These are phyloP conservation scores for Agaricus blazei DNA, from an alignment of 768 basidiomycete genomes.

Conservation along the genomic window DNA sequence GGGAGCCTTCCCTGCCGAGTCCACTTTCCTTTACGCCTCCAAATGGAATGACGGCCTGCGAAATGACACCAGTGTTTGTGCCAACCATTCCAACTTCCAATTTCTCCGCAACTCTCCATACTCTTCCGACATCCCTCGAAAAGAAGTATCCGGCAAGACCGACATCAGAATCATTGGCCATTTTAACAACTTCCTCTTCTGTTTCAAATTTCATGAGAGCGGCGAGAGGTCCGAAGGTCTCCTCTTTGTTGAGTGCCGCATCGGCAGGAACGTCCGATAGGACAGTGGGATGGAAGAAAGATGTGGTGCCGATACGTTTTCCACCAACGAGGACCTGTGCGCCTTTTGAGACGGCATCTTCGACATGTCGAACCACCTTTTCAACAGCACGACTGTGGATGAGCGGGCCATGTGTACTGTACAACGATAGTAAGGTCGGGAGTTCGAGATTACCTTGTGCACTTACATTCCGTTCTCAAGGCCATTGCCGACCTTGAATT, in stretches of 20 bases:
- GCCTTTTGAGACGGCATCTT: conserved; percentile 81
- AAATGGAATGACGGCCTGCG: conserved; percentile 78
- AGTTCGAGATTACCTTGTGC: neutral
- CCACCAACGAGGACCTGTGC: conserved; percentile 92
- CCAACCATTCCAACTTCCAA: conserved; percentile 94
- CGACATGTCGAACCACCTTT: conserved; percentile 83
- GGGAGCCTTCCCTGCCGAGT: conserved; percentile 74
- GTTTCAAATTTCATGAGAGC: conserved; percentile 87
- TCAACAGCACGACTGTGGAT: conserved; percentile 83
- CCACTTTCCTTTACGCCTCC: conserved; percentile 93
- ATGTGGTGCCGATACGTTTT: conserved; percentile 48
- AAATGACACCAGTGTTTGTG: conserved; percentile 75
- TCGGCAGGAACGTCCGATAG: conserved; percentile 74
- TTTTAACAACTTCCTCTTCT: conserved; percentile 84
- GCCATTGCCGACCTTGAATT: conserved; percentile 87
- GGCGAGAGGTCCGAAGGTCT: conserved; percentile 94
- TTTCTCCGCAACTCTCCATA: conserved; percentile 92
- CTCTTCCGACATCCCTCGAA: conserved; percentile 75
- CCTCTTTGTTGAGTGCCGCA: conserved; percentile 70
- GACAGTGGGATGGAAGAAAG: conserved; percentile 86
- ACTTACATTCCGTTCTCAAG: conserved; percentile 70
- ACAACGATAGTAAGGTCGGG: neutral
- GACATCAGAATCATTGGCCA: conserved; percentile 79
- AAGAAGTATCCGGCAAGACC: conserved; percentile 97
- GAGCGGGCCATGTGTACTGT: conserved; percentile 89